Evolutionary conservation across 2,329 filamentous ascomycete species (phyloP).

Genomic region (Nigrograna mackinnonii): DNA sequence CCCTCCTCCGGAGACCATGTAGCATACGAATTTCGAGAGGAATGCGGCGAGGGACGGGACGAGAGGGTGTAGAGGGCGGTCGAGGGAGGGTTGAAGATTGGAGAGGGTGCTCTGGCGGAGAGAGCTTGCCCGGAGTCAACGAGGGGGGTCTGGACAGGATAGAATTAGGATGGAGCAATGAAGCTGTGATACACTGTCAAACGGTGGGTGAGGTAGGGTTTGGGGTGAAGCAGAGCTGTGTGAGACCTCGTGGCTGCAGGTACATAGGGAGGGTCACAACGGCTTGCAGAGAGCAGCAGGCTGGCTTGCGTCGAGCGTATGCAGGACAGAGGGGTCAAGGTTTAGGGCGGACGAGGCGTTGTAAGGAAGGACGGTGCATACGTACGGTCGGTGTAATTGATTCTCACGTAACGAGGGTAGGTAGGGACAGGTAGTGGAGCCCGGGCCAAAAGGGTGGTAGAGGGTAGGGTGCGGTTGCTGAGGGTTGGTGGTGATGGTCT

Average conservation of each 20-base stretch:
- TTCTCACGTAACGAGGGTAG: conserved; percentile 28
- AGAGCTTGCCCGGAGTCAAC: conserved; percentile 2
- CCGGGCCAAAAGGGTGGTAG: background rate
- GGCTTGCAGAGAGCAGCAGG: background rate
- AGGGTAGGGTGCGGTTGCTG: background rate
- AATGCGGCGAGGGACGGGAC: conserved; percentile 17
- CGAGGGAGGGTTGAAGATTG: conserved; percentile 15
- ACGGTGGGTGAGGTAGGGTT: conserved; percentile 25
- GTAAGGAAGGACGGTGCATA: conserved; percentile 20
- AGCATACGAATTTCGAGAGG: conserved; percentile 20
- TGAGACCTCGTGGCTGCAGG: conserved; percentile 36
- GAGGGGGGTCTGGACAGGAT: conserved; percentile 18
- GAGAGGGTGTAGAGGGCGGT: conserved; percentile 13
- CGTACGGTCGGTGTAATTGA: conserved; percentile 13
- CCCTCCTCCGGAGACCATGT: conserved; percentile 32
- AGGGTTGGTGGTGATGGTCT: too few relatives aligned
- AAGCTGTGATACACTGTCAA: conserved; percentile 30
- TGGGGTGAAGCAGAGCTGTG: conserved; percentile 28
- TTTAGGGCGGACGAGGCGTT: conserved; percentile 10
- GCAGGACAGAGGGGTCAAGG: conserved; percentile 16
- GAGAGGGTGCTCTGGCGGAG: conserved; percentile 23
- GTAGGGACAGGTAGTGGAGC: background rate
- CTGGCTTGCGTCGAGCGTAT: background rate
- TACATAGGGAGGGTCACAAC: conserved; percentile 28
- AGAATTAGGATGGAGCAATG: conserved; percentile 23